Conservation (phyloP, 1,284 basidiomycete species). For the Coniferiporia sulphurascens region DNA sequence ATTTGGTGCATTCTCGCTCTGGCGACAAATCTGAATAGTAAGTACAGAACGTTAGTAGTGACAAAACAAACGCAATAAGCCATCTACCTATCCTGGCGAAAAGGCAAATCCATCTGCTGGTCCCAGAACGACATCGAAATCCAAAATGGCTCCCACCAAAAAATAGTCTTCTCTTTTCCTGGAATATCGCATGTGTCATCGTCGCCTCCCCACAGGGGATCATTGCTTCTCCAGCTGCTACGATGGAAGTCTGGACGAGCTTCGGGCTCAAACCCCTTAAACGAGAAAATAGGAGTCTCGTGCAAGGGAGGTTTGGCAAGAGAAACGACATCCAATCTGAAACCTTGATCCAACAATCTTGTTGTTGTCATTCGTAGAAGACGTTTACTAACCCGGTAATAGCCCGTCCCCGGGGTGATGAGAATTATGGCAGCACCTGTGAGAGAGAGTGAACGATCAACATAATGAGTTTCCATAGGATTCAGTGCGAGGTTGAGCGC, state of each 20-base stretch:
- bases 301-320: slow-evolving; percentile 93
- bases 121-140: slow-evolving; percentile 79
- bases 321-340: slow-evolving; percentile 85
- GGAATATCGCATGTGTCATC: slow-evolving; percentile 31
- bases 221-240: slow-evolving; percentile 47
- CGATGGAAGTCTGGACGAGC: slow-evolving; percentile 39
- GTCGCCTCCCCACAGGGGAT: slow-evolving; percentile 82
- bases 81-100: slow-evolving; percentile 74
- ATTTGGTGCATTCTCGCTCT: slow-evolving; percentile 94
- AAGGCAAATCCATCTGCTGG: slow-evolving; percentile 80
- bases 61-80: not conserved
- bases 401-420: slow-evolving; percentile 92
- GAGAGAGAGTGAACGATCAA: slow-evolving; percentile 92
- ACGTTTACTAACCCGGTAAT: slow-evolving; percentile 89
- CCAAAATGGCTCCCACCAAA: slow-evolving; percentile 89
- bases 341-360: slow-evolving; percentile 93
- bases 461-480: slow-evolving; percentile 92
- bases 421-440: slow-evolving; percentile 85
- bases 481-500: slow-evolving; percentile 92
- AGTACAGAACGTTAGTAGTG: not conserved
- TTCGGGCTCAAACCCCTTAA: slow-evolving; percentile 52
- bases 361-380: slow-evolving; percentile 91
- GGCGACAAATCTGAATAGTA: slow-evolving; percentile 66
- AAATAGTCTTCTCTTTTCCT: slow-evolving; percentile 44
- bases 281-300: slow-evolving; percentile 86